These are phyloP conservation scores for Colletotrichum nymphaeae DNA, from an alignment of 2,329 filamentous ascomycete species.

Conservation along the genomic window DNA sequence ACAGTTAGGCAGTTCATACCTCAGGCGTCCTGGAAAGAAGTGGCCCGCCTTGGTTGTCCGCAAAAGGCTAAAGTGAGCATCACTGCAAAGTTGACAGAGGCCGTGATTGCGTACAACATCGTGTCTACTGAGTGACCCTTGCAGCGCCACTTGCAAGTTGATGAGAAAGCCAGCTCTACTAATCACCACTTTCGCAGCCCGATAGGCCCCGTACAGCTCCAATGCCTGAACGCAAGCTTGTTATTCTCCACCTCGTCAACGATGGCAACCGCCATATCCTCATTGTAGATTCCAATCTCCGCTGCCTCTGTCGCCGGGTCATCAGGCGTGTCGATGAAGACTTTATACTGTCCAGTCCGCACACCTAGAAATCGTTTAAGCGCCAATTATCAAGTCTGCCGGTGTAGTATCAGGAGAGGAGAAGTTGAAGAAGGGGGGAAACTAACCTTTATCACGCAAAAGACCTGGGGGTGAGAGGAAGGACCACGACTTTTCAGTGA, in stretches of 20 bases:
- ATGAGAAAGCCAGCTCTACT: neutral
- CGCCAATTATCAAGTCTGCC: too few relatives aligned
- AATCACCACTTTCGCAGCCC: neutral
- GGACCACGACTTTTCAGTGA: constrained; percentile 2
- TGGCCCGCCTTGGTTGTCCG: too few relatives aligned
- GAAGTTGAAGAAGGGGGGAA: too few relatives aligned
- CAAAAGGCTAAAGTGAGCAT: too few relatives aligned
- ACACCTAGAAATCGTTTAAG: too few relatives aligned
- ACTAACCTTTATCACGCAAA: constrained; percentile 9
- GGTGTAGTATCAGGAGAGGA: too few relatives aligned
- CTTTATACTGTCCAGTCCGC: constrained; percentile 1
- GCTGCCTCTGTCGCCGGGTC: constrained; percentile 4
- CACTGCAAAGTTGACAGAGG: too few relatives aligned
- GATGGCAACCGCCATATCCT: constrained; percentile 14
- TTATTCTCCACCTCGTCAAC: constrained; percentile 7
- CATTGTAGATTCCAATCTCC: neutral
- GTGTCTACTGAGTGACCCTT: too few relatives aligned
- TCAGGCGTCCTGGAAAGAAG: too few relatives aligned
- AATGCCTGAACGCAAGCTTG: neutral
- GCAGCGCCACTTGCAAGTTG: too few relatives aligned
- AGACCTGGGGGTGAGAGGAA: constrained; percentile 6
- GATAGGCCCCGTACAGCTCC: neutral
- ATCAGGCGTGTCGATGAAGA: neutral
- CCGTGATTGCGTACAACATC: too few relatives aligned
- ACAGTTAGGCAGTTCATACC: too few relatives aligned